Evolutionary conservation across 768 basidiomycete genomes (phyloP), one percentile per base, ranked within the genome.

Genomic region (Lactifluus echinatus): DNA sequence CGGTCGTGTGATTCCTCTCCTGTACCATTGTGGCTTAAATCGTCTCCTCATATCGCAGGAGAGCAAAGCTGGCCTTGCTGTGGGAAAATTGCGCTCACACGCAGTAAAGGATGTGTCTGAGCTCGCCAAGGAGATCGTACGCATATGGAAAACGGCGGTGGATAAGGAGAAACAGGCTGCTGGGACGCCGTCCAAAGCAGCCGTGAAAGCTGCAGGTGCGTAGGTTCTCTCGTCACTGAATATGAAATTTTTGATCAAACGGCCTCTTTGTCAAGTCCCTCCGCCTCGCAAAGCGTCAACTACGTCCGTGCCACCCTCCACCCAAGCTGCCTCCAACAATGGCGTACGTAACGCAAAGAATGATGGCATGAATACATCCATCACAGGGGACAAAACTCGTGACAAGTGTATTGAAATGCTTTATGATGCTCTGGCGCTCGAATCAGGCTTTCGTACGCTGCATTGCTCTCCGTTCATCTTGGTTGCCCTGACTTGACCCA

Each of bases 61-160:
- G 72, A 93, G 90, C 70, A 93, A 88, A 71, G 87, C 85, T 3
- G 93, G 93, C 48, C 73, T 95, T n/a, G 88, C 91, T 0, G 91
- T 96, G 2, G 91, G 92, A 51, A 94, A 94, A 73, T 78, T 94
- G 17, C 81, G 93, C 46, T 76, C 78, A 29, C 86, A 93, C 70
- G 73, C 79, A 0, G 74, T 79, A 12, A 89, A 86, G 65, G 78
- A 83, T 11, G 83, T 96, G 8, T 69, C 89, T 8, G 87, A 90
- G 62, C 74, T 89, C 6, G 90, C 93, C 17, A 95, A 94, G 70
- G 91, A 92, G 63, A 75, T 94, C 44, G 93, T 96, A 48, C 89
- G 84, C 71, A 87, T 85, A 66, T 96, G 93, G 93, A 94, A 94
- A 72, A 79, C 74, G 29, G 85, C 86, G 59, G 93, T 95, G 33